Conservation (phyloP, 805 yeast genomes). For the Wickerhamiella shivajii region DNA sequence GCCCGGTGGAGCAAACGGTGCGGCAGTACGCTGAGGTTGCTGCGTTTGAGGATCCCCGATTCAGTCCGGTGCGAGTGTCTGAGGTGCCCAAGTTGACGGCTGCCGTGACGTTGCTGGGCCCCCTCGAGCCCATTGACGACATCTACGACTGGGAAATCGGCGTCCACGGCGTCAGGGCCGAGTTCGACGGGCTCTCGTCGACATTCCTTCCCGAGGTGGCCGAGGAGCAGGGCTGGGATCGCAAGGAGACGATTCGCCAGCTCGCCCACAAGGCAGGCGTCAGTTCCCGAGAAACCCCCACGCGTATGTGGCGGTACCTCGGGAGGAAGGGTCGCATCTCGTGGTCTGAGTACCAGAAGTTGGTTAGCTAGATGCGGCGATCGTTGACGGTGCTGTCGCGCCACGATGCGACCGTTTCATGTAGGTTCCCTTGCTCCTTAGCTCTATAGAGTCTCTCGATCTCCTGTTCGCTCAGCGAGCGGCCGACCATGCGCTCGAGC, state of each 20-base stretch:
- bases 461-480: too few relatives aligned
- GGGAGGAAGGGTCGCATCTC: too few relatives aligned
- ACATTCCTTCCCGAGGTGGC: conserved; percentile 90
- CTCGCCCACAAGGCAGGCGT: conserved; percentile 53
- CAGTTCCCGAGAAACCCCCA: conserved; percentile 25
- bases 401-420: too few relatives aligned
- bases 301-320: conserved; percentile 39
- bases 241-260: conserved; percentile 52
- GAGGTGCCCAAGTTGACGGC: conserved; percentile 44
- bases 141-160: conserved; percentile 72
- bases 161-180: conserved; percentile 58
- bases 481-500: too few relatives aligned
- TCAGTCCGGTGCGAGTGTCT: conserved; percentile 39
- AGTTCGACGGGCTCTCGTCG: conserved; percentile 40
- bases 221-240: conserved; percentile 69
- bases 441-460: too few relatives aligned
- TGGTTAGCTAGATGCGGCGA: too few relatives aligned
- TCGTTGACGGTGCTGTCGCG: too few relatives aligned
- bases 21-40: conserved; percentile 46
- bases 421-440: too few relatives aligned
- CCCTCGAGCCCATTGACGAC: conserved; percentile 39
- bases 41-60: conserved; percentile 69
- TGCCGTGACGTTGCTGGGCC: conserved; percentile 49
- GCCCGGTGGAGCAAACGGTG: conserved; percentile 44
- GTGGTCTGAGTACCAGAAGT: too few relatives aligned